Conservation (phyloP, 805 yeast species). For the Yueomyces sinensis region DNA sequence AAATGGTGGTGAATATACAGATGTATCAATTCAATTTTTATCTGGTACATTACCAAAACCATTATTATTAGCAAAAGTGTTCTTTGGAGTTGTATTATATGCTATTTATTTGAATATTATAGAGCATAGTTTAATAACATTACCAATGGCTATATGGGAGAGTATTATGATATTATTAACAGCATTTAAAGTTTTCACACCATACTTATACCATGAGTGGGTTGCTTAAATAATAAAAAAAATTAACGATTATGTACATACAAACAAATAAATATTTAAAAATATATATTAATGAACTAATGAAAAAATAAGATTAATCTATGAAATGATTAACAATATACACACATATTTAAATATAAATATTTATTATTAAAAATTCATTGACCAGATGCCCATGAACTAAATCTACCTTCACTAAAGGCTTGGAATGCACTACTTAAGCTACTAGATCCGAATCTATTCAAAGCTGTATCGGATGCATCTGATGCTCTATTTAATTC, state of each 20-base stretch:
- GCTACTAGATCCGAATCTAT: slow-evolving; percentile 12
- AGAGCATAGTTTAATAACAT: slow-evolving; percentile 48
- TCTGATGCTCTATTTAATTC: slow-evolving; percentile 26
- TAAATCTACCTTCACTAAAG: slow-evolving; percentile 22
- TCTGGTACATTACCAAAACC: slow-evolving; percentile 76
- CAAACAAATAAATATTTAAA: too few species aligned
- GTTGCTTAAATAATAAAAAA: slow-evolving; percentile 14
- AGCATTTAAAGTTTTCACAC: slow-evolving; percentile 69
- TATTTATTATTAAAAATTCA: too few species aligned
- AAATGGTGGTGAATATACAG: slow-evolving; percentile 69
- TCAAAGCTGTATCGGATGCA: slow-evolving; percentile 11
- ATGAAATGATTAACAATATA: too few species aligned
- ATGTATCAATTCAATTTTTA: slow-evolving; percentile 69
- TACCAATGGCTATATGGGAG: slow-evolving; percentile 62
- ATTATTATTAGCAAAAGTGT: slow-evolving; percentile 62
- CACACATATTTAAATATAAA: too few species aligned
- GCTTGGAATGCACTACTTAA: slow-evolving; percentile 22
- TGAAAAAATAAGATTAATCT: too few species aligned
- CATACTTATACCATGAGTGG: slow-evolving; percentile 49
- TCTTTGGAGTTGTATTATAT: slow-evolving; percentile 82
- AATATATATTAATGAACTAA: too few species aligned
- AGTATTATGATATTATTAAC: slow-evolving; percentile 54
- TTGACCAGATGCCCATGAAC: slow-evolving; percentile 24
- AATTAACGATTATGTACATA: too few species aligned
- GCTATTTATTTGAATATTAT: slow-evolving; percentile 57